phyloP scores from a whole-genome alignment of 1,284 basidiomycete genomes.

The Boletus smithii region DNA sequence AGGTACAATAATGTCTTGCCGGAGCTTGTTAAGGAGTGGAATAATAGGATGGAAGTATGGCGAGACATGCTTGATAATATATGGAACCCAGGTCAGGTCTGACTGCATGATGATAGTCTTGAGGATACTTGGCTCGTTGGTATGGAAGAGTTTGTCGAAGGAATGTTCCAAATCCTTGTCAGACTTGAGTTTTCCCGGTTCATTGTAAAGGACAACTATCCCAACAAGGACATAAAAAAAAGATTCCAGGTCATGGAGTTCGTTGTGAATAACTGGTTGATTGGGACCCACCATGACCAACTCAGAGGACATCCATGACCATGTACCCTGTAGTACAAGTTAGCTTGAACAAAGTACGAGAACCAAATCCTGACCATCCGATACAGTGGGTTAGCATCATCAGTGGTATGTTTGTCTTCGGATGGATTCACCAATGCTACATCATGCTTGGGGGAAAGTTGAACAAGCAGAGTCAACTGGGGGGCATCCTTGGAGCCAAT shows the following conservation, averaged over 20 bases:
- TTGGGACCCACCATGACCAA: neutral
- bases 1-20: no score
- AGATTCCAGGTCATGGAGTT: neutral
- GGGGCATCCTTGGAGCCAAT: no score
- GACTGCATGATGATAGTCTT: no score
- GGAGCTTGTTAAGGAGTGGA: no score
- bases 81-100: no score
- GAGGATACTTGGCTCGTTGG: no score
- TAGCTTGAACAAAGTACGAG: neutral
- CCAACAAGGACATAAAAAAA: neutral
- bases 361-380: neutral
- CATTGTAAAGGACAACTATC: neutral
- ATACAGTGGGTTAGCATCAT: neutral
- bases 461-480: no score
- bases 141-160: no score
- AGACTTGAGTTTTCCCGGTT: no score
- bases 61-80: no score
- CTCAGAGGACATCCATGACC: conserved; percentile 1
- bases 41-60: no score
- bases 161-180: no score
- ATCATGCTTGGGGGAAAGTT: neutral
- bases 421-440: neutral
- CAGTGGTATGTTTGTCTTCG: neutral
- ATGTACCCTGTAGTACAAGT: neutral
- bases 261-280: neutral